Conservation (phyloP, 2,329 filamentous ascomycete species). For the Penicillium verrucosum region DNA sequence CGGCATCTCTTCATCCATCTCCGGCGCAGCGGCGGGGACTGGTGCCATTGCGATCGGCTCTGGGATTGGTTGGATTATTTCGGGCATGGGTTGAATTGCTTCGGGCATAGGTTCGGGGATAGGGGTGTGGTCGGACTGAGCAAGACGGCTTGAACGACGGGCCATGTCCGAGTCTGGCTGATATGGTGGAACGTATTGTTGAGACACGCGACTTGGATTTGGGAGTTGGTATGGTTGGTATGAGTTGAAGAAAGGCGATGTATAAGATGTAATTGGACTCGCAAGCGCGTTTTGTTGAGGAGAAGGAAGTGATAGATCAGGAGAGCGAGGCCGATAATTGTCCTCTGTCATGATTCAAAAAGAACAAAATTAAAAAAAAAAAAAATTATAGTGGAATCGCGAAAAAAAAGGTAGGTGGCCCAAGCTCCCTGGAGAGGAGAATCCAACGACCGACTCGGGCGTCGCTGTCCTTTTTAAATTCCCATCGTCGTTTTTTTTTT, state of each 20-base stretch:
- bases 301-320: slow-evolving; percentile 51
- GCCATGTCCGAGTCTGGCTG: slow-evolving; percentile 39
- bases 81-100: neutral
- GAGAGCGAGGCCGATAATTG: slow-evolving; percentile 48
- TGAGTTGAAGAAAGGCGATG: slow-evolving; percentile 24
- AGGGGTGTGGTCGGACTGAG: slow-evolving; percentile 31
- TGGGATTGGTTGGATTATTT: neutral
- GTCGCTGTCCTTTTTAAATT: slow-evolving; percentile 39
- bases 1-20: neutral
- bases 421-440: slow-evolving; percentile 16
- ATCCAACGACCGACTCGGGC: slow-evolving; percentile 14
- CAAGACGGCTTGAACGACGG: slow-evolving; percentile 40
- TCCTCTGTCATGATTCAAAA: slow-evolving; percentile 43
- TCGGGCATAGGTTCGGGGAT: slow-evolving; percentile 19
- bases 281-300: slow-evolving; percentile 20
- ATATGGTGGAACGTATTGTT: slow-evolving; percentile 38
- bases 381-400: slow-evolving; percentile 3
- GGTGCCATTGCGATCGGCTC: slow-evolving; percentile 23
- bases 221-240: slow-evolving; percentile 1
- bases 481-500: slow-evolving; percentile 8
- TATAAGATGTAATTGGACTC: neutral
- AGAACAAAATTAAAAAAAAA: slow-evolving; percentile 3
- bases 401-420: slow-evolving; percentile 13
- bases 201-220: slow-evolving; percentile 24
- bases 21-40: slow-evolving; percentile 13